Evolutionary conservation across 306 rosid genomes (phyloP), one percentile per base, ranked within the genome.

Genomic region (Cucurbita pepo): DNA sequence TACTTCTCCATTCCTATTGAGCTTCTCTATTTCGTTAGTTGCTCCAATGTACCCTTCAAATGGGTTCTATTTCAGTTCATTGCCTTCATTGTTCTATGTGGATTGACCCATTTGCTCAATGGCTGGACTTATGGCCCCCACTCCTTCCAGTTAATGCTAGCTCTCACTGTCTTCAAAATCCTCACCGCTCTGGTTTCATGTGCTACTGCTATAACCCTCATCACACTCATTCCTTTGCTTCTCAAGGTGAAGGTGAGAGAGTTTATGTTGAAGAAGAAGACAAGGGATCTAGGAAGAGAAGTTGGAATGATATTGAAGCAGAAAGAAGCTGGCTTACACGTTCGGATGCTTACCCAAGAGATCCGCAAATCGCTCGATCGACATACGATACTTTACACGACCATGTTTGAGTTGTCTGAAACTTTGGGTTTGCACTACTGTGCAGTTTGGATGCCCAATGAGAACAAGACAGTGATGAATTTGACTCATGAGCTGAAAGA

Each of bases 91-190:
- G 99, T 95, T 10, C 82, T 95, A 6, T 95, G 99, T 78, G 99
- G 99, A 5, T 65, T 95, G 89, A 91, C 99, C 19, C 99, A 95
- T 82, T 81, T 95, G 80, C 85, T 95, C 75, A 95, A 91, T 75
- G 99, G 99, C 44, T 95, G 99, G 99, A 95, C 99, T 77, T 95
- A 95, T 79, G 90, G 95, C 65, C 97, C 91, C 72, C 99, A 95
- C 83, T 89, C 99, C 6, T 95, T 95, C 81, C 99, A 95, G 77
- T 89, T 95, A 54, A 91, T 95, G 99, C 88, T 95, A 75, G 90
- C 99, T 47, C 95, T 95, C 58, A 91, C 99, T 0, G 85, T 95
- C 80, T 89, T 90, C 83, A 95, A 95, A 75, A 95, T 91, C 62
- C 96, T 95, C 75, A 95, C 99, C 6, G 97, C 99, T 18, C 79